These are phyloP conservation scores for Closterium sp. DNA, from an alignment of 139 green algal genomes.

Conservation along the genomic window DNA sequence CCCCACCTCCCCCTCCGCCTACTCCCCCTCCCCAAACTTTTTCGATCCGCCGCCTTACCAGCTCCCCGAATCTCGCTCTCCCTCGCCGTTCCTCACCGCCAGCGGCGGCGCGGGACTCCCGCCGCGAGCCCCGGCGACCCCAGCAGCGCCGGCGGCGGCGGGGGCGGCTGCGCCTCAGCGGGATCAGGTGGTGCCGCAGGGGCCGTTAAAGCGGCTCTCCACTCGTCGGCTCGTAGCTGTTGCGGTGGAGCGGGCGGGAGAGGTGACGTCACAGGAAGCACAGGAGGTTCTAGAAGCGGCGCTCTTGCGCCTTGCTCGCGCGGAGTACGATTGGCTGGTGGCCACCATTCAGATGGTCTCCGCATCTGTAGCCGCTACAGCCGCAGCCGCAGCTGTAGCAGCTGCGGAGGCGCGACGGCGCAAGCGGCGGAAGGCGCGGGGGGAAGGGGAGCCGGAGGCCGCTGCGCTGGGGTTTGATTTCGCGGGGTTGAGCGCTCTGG, in stretches of 20 bases:
- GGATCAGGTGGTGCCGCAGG: neutral
- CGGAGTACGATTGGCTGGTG: neutral
- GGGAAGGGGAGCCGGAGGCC: neutral
- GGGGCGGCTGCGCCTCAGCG: neutral
- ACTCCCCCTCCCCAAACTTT: neutral
- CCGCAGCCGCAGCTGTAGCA: neutral
- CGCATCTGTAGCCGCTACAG: neutral
- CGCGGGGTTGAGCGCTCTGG: neutral
- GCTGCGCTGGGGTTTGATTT: neutral
- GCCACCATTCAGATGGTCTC: neutral
- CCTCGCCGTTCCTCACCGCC: neutral
- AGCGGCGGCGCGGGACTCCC: neutral
- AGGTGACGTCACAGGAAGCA: neutral
- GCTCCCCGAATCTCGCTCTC: neutral
- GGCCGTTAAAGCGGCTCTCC: neutral
- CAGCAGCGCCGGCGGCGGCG: too few species aligned
- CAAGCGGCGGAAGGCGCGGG: neutral
- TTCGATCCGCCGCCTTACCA: neutral
- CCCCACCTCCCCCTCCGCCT: neutral
- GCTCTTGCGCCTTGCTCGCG: neutral
- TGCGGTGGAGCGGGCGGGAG: neutral
- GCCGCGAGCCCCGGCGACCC: neutral
- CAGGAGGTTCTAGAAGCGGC: neutral
- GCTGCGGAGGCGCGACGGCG: neutral
- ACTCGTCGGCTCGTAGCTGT: neutral